These are phyloP conservation scores for Nicotiana attenuata DNA, from an alignment of 257 asterid species.

Conservation along the genomic window DNA sequence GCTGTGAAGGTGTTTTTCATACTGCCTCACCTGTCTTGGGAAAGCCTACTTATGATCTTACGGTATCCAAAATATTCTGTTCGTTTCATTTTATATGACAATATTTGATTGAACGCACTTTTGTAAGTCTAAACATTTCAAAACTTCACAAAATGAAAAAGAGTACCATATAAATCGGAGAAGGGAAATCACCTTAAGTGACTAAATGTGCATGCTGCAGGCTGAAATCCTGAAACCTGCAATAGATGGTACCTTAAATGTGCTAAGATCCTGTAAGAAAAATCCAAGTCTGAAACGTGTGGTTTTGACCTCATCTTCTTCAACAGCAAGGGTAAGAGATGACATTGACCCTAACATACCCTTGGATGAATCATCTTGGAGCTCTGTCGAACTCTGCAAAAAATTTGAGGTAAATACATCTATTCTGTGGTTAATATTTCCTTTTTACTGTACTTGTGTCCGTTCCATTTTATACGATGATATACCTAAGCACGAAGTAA, in stretches of 20 bases:
- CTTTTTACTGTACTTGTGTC: background rate
- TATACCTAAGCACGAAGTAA: background rate
- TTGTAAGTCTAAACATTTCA: background rate
- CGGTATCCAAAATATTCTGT: background rate
- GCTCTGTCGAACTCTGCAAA: constrained; percentile 62
- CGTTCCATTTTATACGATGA: background rate
- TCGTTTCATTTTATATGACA: constrained; percentile 1
- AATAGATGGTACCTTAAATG: constrained; percentile 80
- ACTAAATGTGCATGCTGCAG: constrained; percentile 23
- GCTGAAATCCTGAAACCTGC: constrained; percentile 79
- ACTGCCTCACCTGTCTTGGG: constrained; percentile 92
- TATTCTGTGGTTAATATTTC: background rate
- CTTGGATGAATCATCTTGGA: constrained; percentile 86
- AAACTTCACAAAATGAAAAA: background rate
- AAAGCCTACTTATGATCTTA: constrained; percentile 30
- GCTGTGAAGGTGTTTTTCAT: constrained; percentile 84
- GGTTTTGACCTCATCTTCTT: constrained; percentile 87
- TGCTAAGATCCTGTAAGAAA: constrained; percentile 71
- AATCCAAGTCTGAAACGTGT: constrained; percentile 64
- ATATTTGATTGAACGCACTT: background rate
- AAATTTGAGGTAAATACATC: constrained; percentile 39
- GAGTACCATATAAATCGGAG: background rate
- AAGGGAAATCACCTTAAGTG: background rate
- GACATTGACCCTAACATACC: constrained; percentile 42
- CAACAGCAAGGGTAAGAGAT: constrained; percentile 62